Percentiles rank a stretch among this genome's conserved stretches.
These are phyloP conservation scores for Cryphonectria japonica DNA, from an alignment of 2,329 filamentous ascomycete species.

Conservation along the genomic window DNA sequence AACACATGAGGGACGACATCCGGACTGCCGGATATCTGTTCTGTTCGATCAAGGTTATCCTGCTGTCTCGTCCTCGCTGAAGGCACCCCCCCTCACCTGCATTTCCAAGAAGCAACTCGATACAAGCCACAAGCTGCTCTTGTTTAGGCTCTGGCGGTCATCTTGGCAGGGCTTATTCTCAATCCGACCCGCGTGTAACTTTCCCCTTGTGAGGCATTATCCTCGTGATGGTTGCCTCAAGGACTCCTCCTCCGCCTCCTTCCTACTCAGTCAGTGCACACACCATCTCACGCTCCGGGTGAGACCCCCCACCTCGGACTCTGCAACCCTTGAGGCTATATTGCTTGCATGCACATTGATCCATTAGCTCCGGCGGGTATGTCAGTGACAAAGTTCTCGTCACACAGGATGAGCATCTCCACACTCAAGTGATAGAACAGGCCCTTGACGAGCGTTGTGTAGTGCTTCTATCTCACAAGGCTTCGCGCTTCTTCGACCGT, in stretches of 20 bases:
- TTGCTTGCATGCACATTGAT: slow-evolving; percentile 32
- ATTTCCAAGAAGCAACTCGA: slow-evolving; percentile 1
- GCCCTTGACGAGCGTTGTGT: neutral
- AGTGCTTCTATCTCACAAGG: neutral
- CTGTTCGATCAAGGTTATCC: neutral
- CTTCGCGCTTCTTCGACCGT: slow-evolving; percentile 4
- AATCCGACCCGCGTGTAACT: neutral
- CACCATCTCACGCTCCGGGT: slow-evolving; percentile 8
- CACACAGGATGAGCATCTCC: slow-evolving; percentile 16
- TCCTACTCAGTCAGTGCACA: neutral
- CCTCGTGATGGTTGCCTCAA: neutral
- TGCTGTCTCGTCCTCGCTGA: neutral
- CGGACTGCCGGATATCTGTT: slow-evolving; percentile 5
- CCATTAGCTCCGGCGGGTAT: slow-evolving; percentile 38
- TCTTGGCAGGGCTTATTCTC: slow-evolving; percentile 9
- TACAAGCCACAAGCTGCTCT: neutral
- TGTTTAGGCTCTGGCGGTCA: neutral
- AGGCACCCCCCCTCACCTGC: neutral
- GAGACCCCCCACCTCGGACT: slow-evolving; percentile 18
- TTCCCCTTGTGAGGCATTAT: neutral
- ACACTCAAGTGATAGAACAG: neutral
- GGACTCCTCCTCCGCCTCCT: neutral
- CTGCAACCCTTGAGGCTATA: neutral
- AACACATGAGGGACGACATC: neutral
- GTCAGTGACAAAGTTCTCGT: slow-evolving; percentile 30